phyloP scores from a whole-genome alignment of 1,284 basidiomycete species.

The Omphalotus olearius region DNA sequence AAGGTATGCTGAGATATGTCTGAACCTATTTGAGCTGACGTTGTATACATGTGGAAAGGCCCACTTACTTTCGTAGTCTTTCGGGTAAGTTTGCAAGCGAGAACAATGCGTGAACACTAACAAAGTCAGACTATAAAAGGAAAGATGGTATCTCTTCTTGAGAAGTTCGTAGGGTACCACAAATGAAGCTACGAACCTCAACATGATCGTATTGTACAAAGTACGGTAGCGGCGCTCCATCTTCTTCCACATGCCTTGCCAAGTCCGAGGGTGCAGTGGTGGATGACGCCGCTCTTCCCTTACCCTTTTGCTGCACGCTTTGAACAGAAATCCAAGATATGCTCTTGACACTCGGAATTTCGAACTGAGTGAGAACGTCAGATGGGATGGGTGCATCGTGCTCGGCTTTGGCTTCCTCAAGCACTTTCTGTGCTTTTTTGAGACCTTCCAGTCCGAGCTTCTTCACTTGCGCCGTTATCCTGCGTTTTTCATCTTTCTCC shows the following conservation, averaged over 20 bases:
- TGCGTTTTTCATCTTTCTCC: conserved; percentile 78
- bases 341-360: conserved; percentile 82
- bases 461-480: conserved; percentile 68
- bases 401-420: conserved; percentile 84
- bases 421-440: conserved; percentile 60
- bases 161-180: background rate
- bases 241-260: conserved; percentile 64
- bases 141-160: conserved; percentile 7
- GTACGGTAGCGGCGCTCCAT: conserved; percentile 74
- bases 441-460: conserved; percentile 81
- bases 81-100: conserved; percentile 72
- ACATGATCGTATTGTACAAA: conserved; percentile 92
- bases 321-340: conserved; percentile 96
- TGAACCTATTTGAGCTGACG: conserved; percentile 26
- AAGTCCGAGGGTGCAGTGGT: conserved; percentile 37
- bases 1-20: conserved; percentile 82
- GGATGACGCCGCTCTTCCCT: conserved; percentile 30
- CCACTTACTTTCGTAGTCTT: conserved; percentile 70
- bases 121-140: conserved; percentile 78
- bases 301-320: conserved; percentile 64
- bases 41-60: conserved; percentile 1
- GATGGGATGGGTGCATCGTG: conserved; percentile 84
- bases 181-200: conserved; percentile 46
- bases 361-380: conserved; percentile 80
- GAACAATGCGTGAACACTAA: conserved; percentile 77